Conservation (phyloP, 75 land plant species). For the Cupressus sempervirens region DNA sequence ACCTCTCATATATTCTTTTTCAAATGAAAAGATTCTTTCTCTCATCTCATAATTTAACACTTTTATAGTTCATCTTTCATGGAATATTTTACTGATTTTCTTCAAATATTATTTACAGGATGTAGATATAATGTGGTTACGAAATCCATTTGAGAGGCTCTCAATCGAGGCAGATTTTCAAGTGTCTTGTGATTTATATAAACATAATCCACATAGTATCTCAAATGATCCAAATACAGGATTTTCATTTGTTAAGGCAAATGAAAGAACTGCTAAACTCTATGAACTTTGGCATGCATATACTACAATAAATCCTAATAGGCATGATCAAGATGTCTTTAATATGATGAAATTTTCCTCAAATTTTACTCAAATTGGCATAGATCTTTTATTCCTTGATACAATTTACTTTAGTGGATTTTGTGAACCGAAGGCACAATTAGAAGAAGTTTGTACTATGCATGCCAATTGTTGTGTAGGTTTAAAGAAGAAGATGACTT, state of each 20-base stretch:
- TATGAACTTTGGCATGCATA: conserved; percentile 51
- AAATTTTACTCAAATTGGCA: conserved; percentile 27
- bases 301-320: conserved; percentile 11
- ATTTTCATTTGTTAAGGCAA: conserved; percentile 46
- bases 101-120: conserved; percentile 41
- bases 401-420: conserved; percentile 60
- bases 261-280: conserved; percentile 31
- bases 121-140: conserved; percentile 77
- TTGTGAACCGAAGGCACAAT: conserved; percentile 32
- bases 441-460: conserved; percentile 38
- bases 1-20: neutral
- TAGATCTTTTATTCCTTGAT: conserved; percentile 41
- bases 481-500: conserved; percentile 28
- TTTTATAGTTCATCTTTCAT: no score
- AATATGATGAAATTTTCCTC: conserved; percentile 36
- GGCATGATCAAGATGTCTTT: conserved; percentile 54
- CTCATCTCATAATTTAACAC: no score
- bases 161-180: conserved; percentile 20
- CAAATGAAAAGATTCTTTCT: neutral
- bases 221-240: conserved; percentile 51
- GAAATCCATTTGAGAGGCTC: conserved; percentile 58
- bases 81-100: no score
- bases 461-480: conserved; percentile 60
- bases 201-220: conserved; percentile 25
- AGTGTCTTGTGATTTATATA: conserved; percentile 41